Evolutionary conservation across 352 stramenopile species (phyloP), one percentile per base, ranked within the genome.

Genomic region (Globisporangium orthogonon): DNA sequence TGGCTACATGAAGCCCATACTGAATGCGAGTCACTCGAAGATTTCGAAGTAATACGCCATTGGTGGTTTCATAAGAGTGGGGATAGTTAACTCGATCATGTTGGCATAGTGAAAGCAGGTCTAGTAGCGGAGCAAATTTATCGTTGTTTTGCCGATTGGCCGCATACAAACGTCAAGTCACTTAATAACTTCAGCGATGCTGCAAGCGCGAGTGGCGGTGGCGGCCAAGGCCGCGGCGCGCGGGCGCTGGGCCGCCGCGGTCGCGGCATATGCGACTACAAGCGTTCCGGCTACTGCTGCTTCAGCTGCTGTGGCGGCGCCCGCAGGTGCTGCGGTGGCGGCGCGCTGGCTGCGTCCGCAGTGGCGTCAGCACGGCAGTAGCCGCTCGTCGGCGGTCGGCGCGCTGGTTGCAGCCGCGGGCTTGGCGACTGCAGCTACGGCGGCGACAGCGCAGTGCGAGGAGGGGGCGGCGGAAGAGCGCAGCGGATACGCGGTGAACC

Each of bases 401-500:
- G 54, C 54, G 14, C 40, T 52, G 10, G n/a, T n/a, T n/a, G 46
- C 45, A 29, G 60, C 60, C 10, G 51, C 44, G 14, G 55, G 63
- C 11, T 35, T 62, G 7, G 30, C 65, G 54, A 67, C 54, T 52
- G 43, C 31, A 2, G 18, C 37, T 46, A 45, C 41, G 39, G 33
- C 54, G 37, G 28, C 23, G 18, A 2, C 35, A 40, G 51, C 62
- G 2, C 57, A 65, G 1, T 76, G 66, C 35, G 70, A 84, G 31
- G 28, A 28, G 40, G 65, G 18, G n/a, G n/a, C n/a, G n/a, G n/a
- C n/a, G 40, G 66, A 43, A 53, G 65, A 43, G 17, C 49, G 49
- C 49, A 53, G 65, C 7, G 70, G 61, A 0, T 83, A 85, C 58
- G 69, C 50, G 9, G 77, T 73, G 50, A 91, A 86, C 57, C 77